These are phyloP conservation scores for Byssochlamys sp. DNA, from an alignment of 2,329 filamentous ascomycete species.

Conservation along the genomic window DNA sequence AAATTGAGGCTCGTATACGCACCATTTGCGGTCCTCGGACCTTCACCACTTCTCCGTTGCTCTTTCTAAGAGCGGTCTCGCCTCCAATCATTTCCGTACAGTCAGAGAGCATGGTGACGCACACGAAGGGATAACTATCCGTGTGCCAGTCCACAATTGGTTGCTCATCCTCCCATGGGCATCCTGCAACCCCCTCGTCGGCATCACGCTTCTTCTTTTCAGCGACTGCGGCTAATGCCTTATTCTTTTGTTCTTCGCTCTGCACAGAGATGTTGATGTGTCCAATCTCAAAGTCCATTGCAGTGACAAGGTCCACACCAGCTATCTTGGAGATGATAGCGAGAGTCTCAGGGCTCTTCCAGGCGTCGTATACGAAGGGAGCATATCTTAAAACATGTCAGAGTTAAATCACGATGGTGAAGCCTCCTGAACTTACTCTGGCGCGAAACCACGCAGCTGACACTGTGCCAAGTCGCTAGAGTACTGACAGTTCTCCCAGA, in stretches of 20 bases:
- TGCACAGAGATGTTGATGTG: constrained; percentile 48
- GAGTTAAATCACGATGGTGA: neutral
- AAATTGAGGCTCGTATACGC: constrained; percentile 14
- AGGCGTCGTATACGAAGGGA: constrained; percentile 55
- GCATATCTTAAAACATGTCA: constrained; percentile 40
- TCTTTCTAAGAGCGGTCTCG: constrained; percentile 52
- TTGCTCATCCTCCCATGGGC: constrained; percentile 39
- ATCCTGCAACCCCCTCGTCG: constrained; percentile 36
- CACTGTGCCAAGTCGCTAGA: constrained; percentile 51
- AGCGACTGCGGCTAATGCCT: constrained; percentile 33
- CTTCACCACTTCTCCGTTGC: constrained; percentile 46
- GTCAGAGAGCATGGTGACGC: constrained; percentile 58
- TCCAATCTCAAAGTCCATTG: constrained; percentile 48
- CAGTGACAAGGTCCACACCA: constrained; percentile 46
- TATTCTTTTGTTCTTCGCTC: constrained; percentile 38
- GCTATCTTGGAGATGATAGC: constrained; percentile 44
- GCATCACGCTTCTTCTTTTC: constrained; percentile 28
- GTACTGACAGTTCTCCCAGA: constrained; percentile 49
- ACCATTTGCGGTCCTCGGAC: constrained; percentile 53
- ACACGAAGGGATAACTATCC: constrained; percentile 60
- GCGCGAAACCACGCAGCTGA: constrained; percentile 47
- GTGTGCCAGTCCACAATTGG: constrained; percentile 55
- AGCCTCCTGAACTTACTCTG: constrained; percentile 34
- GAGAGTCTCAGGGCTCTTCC: constrained; percentile 46
- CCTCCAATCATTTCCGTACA: constrained; percentile 55